Evolutionary conservation across 1,284 basidiomycete genomes (phyloP).

Genomic region (Termitomyces sp.): DNA sequence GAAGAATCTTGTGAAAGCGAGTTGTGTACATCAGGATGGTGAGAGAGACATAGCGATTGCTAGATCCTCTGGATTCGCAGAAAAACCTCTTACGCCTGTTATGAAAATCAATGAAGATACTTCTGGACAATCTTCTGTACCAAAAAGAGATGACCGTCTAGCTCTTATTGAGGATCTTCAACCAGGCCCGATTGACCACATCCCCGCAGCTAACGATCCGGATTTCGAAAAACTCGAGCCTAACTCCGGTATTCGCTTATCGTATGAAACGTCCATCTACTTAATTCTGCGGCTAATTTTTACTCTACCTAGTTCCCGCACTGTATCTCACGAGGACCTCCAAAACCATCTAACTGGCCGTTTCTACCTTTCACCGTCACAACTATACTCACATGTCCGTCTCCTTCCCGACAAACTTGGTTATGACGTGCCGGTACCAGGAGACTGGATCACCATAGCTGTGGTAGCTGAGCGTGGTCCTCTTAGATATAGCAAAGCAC

Average conservation of each 20-base stretch:
- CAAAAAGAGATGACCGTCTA: constrained; percentile 59
- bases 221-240: constrained; percentile 77
- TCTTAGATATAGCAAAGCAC: constrained; percentile 62
- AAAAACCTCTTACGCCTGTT: constrained; percentile 25
- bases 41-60: constrained; percentile 19
- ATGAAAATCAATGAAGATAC: constrained; percentile 6
- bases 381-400: constrained; percentile 81
- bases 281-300: constrained; percentile 4
- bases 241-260: constrained; percentile 81
- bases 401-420: constrained; percentile 73
- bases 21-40: constrained; percentile 20
- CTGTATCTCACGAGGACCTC: constrained; percentile 70
- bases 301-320: constrained; percentile 54
- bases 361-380: constrained; percentile 83
- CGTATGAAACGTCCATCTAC: constrained; percentile 45
- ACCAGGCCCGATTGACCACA: constrained; percentile 72
- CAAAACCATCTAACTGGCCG: constrained; percentile 82
- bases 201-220: constrained; percentile 62
- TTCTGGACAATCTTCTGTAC: constrained; percentile 11
- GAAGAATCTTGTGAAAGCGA: constrained; percentile 40
- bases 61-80: constrained; percentile 43
- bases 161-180: constrained; percentile 71
- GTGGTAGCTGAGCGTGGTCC: constrained; percentile 83
- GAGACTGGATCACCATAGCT: constrained; percentile 89
- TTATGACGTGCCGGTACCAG: constrained; percentile 86